A percentile compares a stretch with the other conserved stretches of the same genome.
phyloP scores from a whole-genome alignment of 2,329 filamentous ascomycete genomes.

The Fusarium sp. region DNA sequence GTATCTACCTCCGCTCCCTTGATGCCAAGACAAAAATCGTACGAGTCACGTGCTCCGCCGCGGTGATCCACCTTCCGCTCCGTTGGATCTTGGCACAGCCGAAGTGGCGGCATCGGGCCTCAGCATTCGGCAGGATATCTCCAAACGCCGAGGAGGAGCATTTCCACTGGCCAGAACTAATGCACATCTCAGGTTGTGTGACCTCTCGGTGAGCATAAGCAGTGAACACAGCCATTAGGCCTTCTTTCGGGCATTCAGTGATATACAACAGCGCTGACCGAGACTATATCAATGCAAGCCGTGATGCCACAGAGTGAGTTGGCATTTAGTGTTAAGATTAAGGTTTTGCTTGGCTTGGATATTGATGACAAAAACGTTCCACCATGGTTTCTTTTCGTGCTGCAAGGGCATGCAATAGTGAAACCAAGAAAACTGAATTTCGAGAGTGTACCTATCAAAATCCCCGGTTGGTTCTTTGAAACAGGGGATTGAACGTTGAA shows the following conservation, averaged over 20 bases:
- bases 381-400: background rate
- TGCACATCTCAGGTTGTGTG: background rate
- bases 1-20: conserved; percentile 9
- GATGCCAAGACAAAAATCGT: conserved; percentile 20
- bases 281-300: background rate
- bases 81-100: conserved; percentile 17
- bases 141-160: conserved; percentile 11
- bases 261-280: background rate
- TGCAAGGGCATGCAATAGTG: background rate
- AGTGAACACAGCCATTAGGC: background rate
- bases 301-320: background rate
- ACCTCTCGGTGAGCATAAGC: conserved; percentile 3
- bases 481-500: background rate
- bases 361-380: background rate
- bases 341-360: background rate
- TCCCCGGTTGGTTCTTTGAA: background rate
- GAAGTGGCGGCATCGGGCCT: conserved; percentile 25
- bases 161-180: background rate
- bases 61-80: conserved; percentile 29
- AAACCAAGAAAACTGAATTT: background rate
- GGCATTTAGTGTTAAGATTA: background rate
- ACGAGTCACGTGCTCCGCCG: conserved; percentile 42
- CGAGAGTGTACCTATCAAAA: background rate
- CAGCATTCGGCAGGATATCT: conserved; percentile 5
- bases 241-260: background rate